A percentile compares a stretch with the other conserved stretches of the same genome.
These are phyloP conservation scores for Afroboletus lepidellus DNA, from an alignment of 1,284 basidiomycete genomes.

Conservation along the genomic window DNA sequence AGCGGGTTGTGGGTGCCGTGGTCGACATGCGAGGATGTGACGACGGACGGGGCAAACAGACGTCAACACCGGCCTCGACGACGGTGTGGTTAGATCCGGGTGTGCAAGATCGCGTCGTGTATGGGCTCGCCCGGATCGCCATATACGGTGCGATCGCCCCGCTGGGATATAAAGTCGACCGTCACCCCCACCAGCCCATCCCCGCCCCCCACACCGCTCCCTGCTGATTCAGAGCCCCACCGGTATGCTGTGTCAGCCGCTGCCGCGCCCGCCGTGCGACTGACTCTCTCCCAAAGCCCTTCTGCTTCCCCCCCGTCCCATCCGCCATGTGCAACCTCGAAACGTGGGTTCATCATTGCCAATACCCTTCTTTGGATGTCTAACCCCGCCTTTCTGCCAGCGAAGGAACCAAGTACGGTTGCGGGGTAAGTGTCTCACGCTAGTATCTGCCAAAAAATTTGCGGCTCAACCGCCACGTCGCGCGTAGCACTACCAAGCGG, in stretches of 20 bases:
- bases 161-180: slow-evolving; percentile 26
- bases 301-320: slow-evolving; percentile 18
- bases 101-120: background rate
- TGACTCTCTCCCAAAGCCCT: slow-evolving; percentile 21
- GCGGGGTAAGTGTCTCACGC: slow-evolving; percentile 62
- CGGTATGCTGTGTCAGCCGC: slow-evolving; percentile 18
- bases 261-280: slow-evolving; percentile 1
- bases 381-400: slow-evolving; percentile 40
- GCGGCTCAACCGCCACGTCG: slow-evolving; percentile 13
- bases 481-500: slow-evolving; percentile 52
- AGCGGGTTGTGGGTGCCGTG: slow-evolving; percentile 64
- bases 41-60: slow-evolving; percentile 24
- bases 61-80: slow-evolving; percentile 19
- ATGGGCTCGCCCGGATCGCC: slow-evolving; percentile 1
- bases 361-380: slow-evolving; percentile 12
- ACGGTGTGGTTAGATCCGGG: slow-evolving; percentile 1
- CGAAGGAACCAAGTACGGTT: slow-evolving; percentile 73
- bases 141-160: slow-evolving; percentile 14
- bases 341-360: slow-evolving; percentile 50
- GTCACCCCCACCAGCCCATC: slow-evolving; percentile 11
- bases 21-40: slow-evolving; percentile 28
- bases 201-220: slow-evolving; percentile 6
- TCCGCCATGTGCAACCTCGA: slow-evolving; percentile 66
- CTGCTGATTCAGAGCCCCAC: background rate
- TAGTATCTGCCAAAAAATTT: slow-evolving; percentile 12